A percentile compares a stretch with the other conserved stretches of the same genome.
Conservation (phyloP, 176 grass and related monocot species). For the Secale cereale region DNA sequence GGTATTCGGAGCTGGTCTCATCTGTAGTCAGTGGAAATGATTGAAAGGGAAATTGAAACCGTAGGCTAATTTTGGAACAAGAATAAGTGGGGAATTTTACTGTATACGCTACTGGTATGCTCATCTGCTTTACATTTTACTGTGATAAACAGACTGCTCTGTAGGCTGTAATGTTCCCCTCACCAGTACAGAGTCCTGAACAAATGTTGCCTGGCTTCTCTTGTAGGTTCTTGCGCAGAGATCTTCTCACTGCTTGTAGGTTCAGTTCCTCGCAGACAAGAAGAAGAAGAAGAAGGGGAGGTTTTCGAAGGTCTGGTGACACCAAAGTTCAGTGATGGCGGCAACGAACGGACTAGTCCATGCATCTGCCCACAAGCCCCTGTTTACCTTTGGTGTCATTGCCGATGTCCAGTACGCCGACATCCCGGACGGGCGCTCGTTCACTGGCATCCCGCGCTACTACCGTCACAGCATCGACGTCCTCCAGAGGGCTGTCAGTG, state of each 20-base stretch:
- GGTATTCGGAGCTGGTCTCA: neutral
- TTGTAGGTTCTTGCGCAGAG: neutral
- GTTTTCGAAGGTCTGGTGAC: neutral
- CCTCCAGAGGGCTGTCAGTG: conserved; percentile 63
- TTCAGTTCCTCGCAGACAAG: neutral
- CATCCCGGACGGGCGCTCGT: conserved; percentile 80
- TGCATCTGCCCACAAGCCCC: conserved; percentile 31
- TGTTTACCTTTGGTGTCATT: conserved; percentile 89
- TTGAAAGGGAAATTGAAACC: neutral
- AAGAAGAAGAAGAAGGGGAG: neutral
- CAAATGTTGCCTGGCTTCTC: neutral
- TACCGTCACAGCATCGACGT: conserved; percentile 88
- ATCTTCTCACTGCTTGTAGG: neutral
- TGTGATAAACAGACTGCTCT: neutral
- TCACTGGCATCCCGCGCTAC: conserved; percentile 67
- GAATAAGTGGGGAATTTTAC: neutral
- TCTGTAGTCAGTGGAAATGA: neutral
- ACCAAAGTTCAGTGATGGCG: conserved; percentile 14
- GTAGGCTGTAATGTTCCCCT: neutral
- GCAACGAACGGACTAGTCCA: conserved; percentile 17
- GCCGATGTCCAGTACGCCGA: conserved; percentile 93
- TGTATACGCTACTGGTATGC: neutral
- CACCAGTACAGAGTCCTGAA: neutral
- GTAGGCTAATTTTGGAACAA: neutral
- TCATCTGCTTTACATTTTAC: neutral